phyloP scores from a whole-genome alignment of 495 filamentous ascomycete genomes.

The Penicillium daleae region DNA sequence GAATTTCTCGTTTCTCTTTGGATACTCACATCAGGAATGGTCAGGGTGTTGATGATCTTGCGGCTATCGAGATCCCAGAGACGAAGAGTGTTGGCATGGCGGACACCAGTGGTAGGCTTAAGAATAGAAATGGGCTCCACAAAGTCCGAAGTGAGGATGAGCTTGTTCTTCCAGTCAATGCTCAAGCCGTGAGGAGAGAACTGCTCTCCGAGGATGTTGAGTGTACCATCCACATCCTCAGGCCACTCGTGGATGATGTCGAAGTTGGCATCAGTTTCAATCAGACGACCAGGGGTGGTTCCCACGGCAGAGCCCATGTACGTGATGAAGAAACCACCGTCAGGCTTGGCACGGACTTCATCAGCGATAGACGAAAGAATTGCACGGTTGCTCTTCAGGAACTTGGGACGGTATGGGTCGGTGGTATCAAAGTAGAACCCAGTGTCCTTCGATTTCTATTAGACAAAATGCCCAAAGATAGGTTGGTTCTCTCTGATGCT shows the following conservation, averaged over 20 bases:
- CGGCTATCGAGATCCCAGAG: conserved; percentile 58
- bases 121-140: conserved; percentile 62
- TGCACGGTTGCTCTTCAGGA: conserved; percentile 61
- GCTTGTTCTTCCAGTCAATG: conserved; percentile 59
- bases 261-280: conserved; percentile 62
- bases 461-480: not conserved
- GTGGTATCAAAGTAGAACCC: conserved; percentile 65
- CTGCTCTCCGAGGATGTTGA: conserved; percentile 61
- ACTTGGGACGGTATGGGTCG: conserved; percentile 60
- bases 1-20: not conserved
- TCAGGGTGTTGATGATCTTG: conserved; percentile 63
- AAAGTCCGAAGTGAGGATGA: conserved; percentile 65
- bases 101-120: conserved; percentile 59
- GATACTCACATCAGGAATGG: conserved; percentile 58
- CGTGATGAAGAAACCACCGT: conserved; percentile 65
- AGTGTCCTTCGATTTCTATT: conserved; percentile 48
- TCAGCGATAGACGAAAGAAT: conserved; percentile 61
- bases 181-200: conserved; percentile 64
- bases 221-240: conserved; percentile 50
- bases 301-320: conserved; percentile 61
- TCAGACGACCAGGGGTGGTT: conserved; percentile 60
- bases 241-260: conserved; percentile 66
- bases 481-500: not conserved
- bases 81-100: conserved; percentile 58
- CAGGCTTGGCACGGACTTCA: conserved; percentile 68